A percentile compares a stretch with the other conserved stretches of the same genome.
phyloP scores from a whole-genome alignment of 305 asterid genomes.

The Plantago lanceolata region DNA sequence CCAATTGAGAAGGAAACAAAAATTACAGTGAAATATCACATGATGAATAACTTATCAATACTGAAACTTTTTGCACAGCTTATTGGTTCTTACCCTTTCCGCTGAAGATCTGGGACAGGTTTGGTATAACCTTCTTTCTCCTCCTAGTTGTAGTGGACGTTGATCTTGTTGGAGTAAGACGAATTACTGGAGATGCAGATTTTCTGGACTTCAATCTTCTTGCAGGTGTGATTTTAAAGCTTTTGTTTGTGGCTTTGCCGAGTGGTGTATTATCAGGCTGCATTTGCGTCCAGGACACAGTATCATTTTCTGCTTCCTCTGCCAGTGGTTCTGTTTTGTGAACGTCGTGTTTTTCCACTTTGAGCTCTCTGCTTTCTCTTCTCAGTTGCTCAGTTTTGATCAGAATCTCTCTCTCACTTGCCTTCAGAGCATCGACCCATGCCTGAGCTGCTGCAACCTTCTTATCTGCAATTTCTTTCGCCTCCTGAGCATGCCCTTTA shows the following conservation, averaged over 20 bases:
- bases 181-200: conserved; percentile 47
- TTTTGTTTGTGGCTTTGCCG: conserved; percentile 37
- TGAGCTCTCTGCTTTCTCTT: conserved; percentile 50
- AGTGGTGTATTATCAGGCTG: conserved; percentile 28
- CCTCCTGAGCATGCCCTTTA: conserved; percentile 58
- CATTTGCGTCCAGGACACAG: conserved; percentile 44
- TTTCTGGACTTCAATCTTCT: conserved; percentile 45
- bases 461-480: conserved; percentile 71
- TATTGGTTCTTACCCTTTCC: conserved; percentile 34
- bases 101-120: conserved; percentile 52
- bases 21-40: conserved; percentile 9
- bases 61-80: conserved; percentile 14
- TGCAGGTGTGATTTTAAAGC: conserved; percentile 39
- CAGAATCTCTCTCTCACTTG: conserved; percentile 66
- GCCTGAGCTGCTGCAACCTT: conserved; percentile 83
- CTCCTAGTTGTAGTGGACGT: conserved; percentile 50
- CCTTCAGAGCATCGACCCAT: conserved; percentile 77
- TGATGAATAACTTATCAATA: conserved; percentile 9
- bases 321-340: conserved; percentile 33
- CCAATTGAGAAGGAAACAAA: background rate
- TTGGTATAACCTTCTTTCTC: conserved; percentile 60
- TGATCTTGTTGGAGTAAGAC: conserved; percentile 35
- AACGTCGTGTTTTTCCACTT: conserved; percentile 36
- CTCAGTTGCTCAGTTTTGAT: conserved; percentile 46
- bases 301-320: conserved; percentile 35